Conservation (phyloP, 352 stramenopile genomes). For the Pythium scleroteichum region DNA sequence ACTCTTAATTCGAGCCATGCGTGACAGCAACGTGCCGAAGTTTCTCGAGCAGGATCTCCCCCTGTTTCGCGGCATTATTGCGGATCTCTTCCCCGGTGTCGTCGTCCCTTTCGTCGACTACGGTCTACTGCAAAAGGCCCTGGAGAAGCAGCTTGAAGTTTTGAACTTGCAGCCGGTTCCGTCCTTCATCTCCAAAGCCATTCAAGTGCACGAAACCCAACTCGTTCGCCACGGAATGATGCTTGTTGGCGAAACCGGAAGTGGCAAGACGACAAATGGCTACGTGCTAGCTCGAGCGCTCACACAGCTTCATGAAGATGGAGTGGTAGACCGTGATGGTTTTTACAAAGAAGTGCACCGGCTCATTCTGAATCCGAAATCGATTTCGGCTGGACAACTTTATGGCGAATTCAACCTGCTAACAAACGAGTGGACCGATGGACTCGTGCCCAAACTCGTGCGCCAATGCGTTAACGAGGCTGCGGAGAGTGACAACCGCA, state of each 20-base stretch:
- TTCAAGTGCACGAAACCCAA: constrained; percentile 91
- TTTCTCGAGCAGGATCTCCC: constrained; percentile 94
- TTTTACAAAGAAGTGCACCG: constrained; percentile 89
- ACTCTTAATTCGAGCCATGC: constrained; percentile 95
- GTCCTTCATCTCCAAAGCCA: constrained; percentile 85
- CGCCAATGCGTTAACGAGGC: constrained; percentile 83
- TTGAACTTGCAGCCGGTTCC: constrained; percentile 83
- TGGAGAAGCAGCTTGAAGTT: constrained; percentile 78
- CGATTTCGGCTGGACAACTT: constrained; percentile 94
- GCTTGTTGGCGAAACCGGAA: constrained; percentile 91
- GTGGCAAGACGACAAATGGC: constrained; percentile 87
- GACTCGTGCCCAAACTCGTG: constrained; percentile 92
- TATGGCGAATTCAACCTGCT: constrained; percentile 95
- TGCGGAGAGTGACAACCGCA: constrained; percentile 77
- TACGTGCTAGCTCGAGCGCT: constrained; percentile 75
- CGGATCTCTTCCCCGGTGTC: constrained; percentile 93
- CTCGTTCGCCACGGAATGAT: constrained; percentile 94
- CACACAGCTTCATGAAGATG: constrained; percentile 75
- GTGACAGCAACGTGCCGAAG: constrained; percentile 95
- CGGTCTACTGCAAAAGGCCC: constrained; percentile 86
- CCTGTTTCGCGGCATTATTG: constrained; percentile 94
- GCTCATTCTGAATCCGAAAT: constrained; percentile 94
- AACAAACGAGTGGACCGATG: constrained; percentile 95
- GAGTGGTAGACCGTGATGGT: constrained; percentile 78
- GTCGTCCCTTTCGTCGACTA: constrained; percentile 95